Evolutionary conservation across 768 basidiomycete species (phyloP).

Genomic region (Strobilomyces dryophilus): DNA sequence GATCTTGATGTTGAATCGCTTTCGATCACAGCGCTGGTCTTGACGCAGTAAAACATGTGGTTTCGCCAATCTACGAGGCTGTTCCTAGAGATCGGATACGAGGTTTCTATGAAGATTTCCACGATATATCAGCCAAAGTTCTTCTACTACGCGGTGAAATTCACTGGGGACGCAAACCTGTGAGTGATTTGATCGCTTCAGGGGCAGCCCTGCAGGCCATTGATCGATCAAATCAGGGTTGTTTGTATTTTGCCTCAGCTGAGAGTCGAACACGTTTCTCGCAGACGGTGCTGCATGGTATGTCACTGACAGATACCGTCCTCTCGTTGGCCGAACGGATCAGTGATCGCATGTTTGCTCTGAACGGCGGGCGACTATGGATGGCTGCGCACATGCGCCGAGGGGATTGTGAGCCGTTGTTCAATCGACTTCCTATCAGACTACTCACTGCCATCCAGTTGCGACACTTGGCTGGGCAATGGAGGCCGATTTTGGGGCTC

Average conservation of each 20-base stretch:
- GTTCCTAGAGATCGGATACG: slow-evolving; percentile 31
- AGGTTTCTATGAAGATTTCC: slow-evolving; percentile 39
- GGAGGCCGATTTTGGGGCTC: slow-evolving; percentile 30
- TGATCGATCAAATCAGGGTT: slow-evolving; percentile 22
- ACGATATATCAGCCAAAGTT: slow-evolving; percentile 31
- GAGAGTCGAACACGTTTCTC: slow-evolving; percentile 26
- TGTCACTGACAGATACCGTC: slow-evolving; percentile 23
- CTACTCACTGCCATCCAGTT: slow-evolving; percentile 17
- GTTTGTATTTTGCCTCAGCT: slow-evolving; percentile 31
- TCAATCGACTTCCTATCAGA: neutral
- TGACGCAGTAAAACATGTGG: slow-evolving; percentile 38
- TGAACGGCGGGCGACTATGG: slow-evolving; percentile 34
- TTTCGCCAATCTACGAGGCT: slow-evolving; percentile 32
- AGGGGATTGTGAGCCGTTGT: slow-evolving; percentile 36
- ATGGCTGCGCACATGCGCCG: slow-evolving; percentile 44
- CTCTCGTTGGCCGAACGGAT: slow-evolving; percentile 29
- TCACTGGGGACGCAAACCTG: slow-evolving; percentile 37
- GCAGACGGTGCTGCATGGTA: slow-evolving; percentile 30
- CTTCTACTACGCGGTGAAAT: slow-evolving; percentile 38
- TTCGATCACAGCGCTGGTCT: slow-evolving; percentile 29
- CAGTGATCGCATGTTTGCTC: slow-evolving; percentile 28
- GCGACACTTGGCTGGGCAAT: slow-evolving; percentile 31
- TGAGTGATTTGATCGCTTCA: slow-evolving; percentile 9
- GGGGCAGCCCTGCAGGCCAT: neutral
- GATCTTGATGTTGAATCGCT: neutral